These are phyloP conservation scores for Clavaria fumosa DNA, from an alignment of 768 basidiomycete species.

Conservation along the genomic window DNA sequence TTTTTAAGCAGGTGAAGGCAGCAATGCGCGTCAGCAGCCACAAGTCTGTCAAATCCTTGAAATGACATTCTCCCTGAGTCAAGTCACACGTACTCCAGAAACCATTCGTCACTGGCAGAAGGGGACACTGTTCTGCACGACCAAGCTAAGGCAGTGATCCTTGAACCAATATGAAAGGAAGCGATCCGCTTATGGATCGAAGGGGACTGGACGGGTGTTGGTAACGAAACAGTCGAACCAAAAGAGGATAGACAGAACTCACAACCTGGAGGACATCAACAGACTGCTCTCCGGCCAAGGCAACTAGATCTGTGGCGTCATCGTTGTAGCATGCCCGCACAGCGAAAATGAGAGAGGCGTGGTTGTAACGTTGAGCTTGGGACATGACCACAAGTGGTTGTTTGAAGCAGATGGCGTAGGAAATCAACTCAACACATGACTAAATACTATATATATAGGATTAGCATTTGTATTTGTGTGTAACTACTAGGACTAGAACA, in stretches of 20 bases:
- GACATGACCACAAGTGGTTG: constrained; percentile 4
- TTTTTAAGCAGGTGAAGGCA: constrained; percentile 58
- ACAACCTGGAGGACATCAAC: constrained; percentile 56
- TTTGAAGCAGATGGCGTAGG: background rate
- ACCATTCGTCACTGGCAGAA: constrained; percentile 46
- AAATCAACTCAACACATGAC: constrained; percentile 16
- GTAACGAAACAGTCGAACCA: background rate
- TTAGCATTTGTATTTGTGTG: too few species aligned
- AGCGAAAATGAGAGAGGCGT: constrained; percentile 44
- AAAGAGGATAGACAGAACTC: constrained; percentile 15
- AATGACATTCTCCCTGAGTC: too few species aligned
- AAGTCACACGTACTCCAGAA: constrained; percentile 53
- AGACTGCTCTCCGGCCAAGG: constrained; percentile 58
- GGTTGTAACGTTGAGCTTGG: constrained; percentile 27
- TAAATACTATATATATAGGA: too few species aligned
- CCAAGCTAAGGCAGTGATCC: constrained; percentile 66
- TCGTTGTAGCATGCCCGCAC: constrained; percentile 48
- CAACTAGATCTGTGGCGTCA: constrained; percentile 54
- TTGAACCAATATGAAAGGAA: constrained; percentile 56
- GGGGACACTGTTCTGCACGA: constrained; percentile 58
- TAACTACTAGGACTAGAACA: too few species aligned
- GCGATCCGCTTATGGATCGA: constrained; percentile 37
- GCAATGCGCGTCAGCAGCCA: constrained; percentile 52
- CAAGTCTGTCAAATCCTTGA: constrained; percentile 43
- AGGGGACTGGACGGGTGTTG: constrained; percentile 23